Evolutionary conservation across 768 basidiomycete species (phyloP), one percentile per base, ranked within the genome.

Genomic region (Sutorius australiensis): DNA sequence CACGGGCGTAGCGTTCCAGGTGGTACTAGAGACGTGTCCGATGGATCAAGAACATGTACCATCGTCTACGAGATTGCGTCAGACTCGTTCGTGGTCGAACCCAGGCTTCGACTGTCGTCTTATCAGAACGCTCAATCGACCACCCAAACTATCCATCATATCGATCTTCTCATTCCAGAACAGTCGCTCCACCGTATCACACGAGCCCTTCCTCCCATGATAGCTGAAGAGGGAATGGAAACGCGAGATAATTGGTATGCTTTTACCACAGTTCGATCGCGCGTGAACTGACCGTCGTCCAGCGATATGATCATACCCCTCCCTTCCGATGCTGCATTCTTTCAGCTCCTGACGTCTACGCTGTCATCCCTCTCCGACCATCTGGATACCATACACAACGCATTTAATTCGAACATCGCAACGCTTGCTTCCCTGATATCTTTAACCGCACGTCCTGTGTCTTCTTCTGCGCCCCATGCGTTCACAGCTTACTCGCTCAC

Each of bases 291-390:
- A 67, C 37, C 33, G 12, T 33, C 17, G 0, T 38, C 16, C 24
- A 61, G 55, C 11, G 46, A 93, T 61, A 65, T 92, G 7, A 76
- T 90, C 47, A 86, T 95, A 33, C 86, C 89, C 3, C 80, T 97
- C 6, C 76, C 78, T n/a, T 83, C 89, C 32, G 92, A 95, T 63
- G 75, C 80, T 12, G 81, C 81, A 3, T 97, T 98, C 73, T 89
- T 92, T 68, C 77, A 82, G 19, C 77, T 90, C 27, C 79, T 97
- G 46, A 80, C 79, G 1, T 75, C 77, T 0, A 77, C 82, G 6
- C 70, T 88, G 11, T 76, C 82, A 40, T 75, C 81, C 0, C 79
- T 86, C 21, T 75, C 77, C 17, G 65, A 65, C 12, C 74, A 87
- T 72, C 70, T 87, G 61, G 58, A 71, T 42, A 60, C 64, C 52